Evolutionary conservation across 345 rosid species (phyloP).

Genomic region (Eucalyptus curtisii): DNA sequence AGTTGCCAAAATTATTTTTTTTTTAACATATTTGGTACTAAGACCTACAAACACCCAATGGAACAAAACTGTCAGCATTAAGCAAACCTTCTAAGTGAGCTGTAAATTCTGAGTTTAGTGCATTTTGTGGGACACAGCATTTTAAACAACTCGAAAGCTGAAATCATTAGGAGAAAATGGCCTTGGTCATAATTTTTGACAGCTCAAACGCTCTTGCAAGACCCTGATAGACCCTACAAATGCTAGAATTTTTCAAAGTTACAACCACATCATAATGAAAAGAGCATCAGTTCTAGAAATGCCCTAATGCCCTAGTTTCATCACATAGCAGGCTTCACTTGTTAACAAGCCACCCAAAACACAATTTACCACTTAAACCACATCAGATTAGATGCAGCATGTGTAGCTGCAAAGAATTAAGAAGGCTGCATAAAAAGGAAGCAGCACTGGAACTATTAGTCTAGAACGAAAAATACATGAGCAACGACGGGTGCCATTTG

Average conservation of each 20-base stretch:
- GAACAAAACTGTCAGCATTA: not conserved
- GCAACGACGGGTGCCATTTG: not conserved
- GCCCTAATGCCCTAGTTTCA: not conserved
- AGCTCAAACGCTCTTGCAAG: not conserved
- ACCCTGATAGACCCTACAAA: not conserved
- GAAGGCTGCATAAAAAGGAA: not conserved
- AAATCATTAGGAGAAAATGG: not conserved
- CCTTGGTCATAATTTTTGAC: not conserved
- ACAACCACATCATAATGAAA: not conserved
- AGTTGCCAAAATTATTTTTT: not conserved
- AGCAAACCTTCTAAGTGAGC: not conserved
- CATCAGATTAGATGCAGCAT: not conserved
- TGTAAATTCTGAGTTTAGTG: not conserved
- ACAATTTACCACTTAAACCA: not conserved
- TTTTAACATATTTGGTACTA: not conserved
- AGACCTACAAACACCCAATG: not conserved
- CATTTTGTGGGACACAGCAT: not conserved
- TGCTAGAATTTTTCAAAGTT: not conserved
- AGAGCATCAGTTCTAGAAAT: not conserved
- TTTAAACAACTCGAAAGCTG: not conserved
- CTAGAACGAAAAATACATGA: not conserved
- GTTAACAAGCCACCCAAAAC: not conserved
- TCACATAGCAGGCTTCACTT: not conserved
- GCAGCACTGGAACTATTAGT: not conserved
- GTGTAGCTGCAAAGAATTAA: not conserved